Conservation (phyloP, 1,284 basidiomycete species). For the Sporisorium scitamineum region DNA sequence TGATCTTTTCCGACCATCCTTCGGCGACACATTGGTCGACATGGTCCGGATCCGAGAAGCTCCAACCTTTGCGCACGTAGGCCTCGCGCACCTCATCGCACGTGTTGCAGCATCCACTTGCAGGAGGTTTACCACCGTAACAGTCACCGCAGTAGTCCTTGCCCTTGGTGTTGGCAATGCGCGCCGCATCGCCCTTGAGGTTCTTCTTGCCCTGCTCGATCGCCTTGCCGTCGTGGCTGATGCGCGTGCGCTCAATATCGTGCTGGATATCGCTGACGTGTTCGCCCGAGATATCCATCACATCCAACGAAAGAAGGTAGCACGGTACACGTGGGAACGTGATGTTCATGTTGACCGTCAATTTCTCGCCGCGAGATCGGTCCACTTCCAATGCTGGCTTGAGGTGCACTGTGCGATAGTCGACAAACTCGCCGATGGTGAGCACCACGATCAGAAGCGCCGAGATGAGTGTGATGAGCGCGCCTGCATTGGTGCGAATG, state of each 20-base stretch:
- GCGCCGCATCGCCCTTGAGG: slow-evolving; percentile 62
- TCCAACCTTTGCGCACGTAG: slow-evolving; percentile 94
- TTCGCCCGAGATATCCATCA: slow-evolving; percentile 98
- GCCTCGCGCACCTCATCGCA: slow-evolving; percentile 94
- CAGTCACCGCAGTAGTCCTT: slow-evolving; percentile 79
- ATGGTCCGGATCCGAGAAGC: slow-evolving; percentile 87
- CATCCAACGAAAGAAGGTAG: slow-evolving; percentile 80
- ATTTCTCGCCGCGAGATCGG: slow-evolving; percentile 90
- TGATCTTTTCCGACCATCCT: slow-evolving; percentile 93
- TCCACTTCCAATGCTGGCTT: slow-evolving; percentile 74
- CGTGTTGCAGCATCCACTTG: slow-evolving; percentile 85
- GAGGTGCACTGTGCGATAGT: slow-evolving; percentile 84
- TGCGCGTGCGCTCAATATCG: slow-evolving; percentile 85
- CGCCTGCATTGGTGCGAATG: slow-evolving; percentile 67
- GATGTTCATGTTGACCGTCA: slow-evolving; percentile 90
- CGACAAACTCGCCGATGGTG: slow-evolving; percentile 91
- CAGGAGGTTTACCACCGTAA: slow-evolving; percentile 87
- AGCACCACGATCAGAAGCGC: slow-evolving; percentile 91
- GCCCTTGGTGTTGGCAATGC: slow-evolving; percentile 48
- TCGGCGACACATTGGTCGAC: slow-evolving; percentile 92
- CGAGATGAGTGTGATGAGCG: slow-evolving; percentile 83
- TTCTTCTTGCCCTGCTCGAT: slow-evolving; percentile 46
- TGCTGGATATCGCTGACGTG: slow-evolving; percentile 79
- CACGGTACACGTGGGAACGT: slow-evolving; percentile 97
- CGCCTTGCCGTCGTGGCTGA: slow-evolving; percentile 75